Evolutionary conservation across 192 early-diverging fungal species (phyloP), one percentile per base, ranked within the genome.

Genomic region (Entomortierella parvispora): DNA sequence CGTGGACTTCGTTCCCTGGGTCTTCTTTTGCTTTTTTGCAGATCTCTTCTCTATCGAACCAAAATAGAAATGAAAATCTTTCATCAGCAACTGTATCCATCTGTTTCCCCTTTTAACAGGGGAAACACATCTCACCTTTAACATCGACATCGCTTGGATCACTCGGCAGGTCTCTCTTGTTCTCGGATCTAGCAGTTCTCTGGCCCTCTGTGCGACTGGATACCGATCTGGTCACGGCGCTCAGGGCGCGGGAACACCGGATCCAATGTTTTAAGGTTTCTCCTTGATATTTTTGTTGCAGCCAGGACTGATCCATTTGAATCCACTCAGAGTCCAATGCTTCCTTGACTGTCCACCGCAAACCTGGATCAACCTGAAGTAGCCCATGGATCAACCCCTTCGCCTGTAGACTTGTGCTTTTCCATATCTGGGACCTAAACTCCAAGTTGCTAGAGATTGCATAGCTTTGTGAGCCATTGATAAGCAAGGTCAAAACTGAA

Each of bases 281-380:
- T 33, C 74, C 64, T n/a, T 64, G 59, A 52, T 89, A 87, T 40
- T 80, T 62, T 44, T 71, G 75, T 18, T 69, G 75, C 40, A 90
- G 78, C 69, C 66, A 58, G 0, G 56, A 46, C 31, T 65, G 58
- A 26, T 86, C 83, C 4, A 63, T 45, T 2, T 68, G 68, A 42
- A 90, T 88, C 87, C 88, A 90, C 14, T 81, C 71, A 37, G 89
- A 89, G 18, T 54, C 46, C 34, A 91, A 82, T 0, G 85, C 89
- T 26, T 72, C 49, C 10, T 84, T 75, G 8, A 85, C 83, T 5
- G 83, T 83, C 80, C 85, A 82, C 45, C 90, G 85, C 58, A 82
- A 53, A 7, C 28, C 29, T 0, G 87, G 85, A 50, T 87, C 68
- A 18, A 80, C 48, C 3, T 62, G 65, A 37, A 88, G 50, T 34